Conservation (phyloP, 1,284 basidiomycete genomes). For the Melampsora abietis-canadensis region DNA sequence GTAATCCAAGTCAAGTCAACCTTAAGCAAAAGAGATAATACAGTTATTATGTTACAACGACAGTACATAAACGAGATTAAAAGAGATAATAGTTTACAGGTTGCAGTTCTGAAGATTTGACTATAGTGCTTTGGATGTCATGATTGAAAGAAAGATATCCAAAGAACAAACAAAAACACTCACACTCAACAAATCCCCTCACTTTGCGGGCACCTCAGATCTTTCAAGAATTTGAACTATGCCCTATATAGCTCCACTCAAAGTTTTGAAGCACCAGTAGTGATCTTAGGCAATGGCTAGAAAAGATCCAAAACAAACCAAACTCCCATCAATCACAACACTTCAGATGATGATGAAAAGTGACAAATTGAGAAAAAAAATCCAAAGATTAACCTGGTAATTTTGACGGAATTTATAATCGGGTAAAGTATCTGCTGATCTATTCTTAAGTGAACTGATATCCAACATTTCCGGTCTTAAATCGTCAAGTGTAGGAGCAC, state of each 20-base stretch:
- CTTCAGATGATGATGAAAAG: background rate
- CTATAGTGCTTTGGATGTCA: no score
- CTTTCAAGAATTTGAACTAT: background rate
- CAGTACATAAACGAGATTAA: no score
- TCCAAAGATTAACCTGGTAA: constrained; percentile 8
- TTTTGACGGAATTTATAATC: constrained; percentile 23
- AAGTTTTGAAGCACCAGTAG: background rate
- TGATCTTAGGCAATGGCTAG: constrained; percentile 11
- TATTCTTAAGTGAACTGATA: constrained; percentile 45
- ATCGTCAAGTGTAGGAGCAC: constrained; percentile 72
- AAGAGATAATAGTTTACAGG: no score
- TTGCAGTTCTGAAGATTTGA: no score
- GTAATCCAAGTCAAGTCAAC: no score
- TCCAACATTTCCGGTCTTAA: constrained; percentile 85
- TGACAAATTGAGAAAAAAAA: background rate
- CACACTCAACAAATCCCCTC: background rate
- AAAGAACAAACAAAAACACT: no score
- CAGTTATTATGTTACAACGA: no score
- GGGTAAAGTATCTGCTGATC: constrained; percentile 5
- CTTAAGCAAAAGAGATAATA: no score
- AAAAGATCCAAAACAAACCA: background rate
- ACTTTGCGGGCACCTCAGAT: background rate
- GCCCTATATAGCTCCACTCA: background rate
- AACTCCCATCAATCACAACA: background rate
- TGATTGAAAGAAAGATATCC: no score